Evolutionary conservation across 2,329 filamentous ascomycete genomes (phyloP).

Genomic region (Rutstroemia sp.): DNA sequence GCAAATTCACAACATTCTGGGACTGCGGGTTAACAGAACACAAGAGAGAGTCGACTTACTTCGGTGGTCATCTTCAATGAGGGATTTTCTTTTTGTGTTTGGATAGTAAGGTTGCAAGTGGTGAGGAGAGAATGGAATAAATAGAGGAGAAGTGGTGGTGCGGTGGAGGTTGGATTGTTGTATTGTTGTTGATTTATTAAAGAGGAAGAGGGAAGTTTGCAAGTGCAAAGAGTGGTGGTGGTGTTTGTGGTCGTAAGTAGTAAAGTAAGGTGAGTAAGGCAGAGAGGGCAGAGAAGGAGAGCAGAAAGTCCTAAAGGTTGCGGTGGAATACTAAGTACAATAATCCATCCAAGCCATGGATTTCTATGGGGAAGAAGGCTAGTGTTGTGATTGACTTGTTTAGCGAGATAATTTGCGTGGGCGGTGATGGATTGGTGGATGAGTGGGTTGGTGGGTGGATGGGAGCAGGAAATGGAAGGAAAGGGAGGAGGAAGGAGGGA

Average conservation of each 20-base stretch:
- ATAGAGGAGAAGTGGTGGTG: background rate
- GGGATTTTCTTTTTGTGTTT: background rate
- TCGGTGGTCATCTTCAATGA: slow-evolving; percentile 29
- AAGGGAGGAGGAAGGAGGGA: too few relatives aligned
- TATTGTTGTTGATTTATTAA: slow-evolving; percentile 1
- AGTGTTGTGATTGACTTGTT: background rate
- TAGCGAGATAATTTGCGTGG: background rate
- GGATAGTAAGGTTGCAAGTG: slow-evolving; percentile 9
- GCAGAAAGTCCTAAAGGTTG: background rate
- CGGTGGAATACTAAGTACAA: background rate
- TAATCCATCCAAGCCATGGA: background rate
- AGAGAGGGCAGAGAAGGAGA: background rate
- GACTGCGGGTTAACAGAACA: slow-evolving; percentile 6
- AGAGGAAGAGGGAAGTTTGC: slow-evolving; percentile 18
- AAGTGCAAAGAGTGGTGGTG: slow-evolving; percentile 5
- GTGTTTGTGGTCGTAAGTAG: background rate
- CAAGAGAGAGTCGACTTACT: slow-evolving; percentile 26
- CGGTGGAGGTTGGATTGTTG: background rate
- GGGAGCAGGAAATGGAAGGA: background rate
- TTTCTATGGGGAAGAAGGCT: background rate
- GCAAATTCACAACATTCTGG: background rate
- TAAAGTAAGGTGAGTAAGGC: too few relatives aligned
- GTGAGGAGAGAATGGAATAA: slow-evolving; percentile 5
- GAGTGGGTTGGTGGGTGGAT: too few relatives aligned
- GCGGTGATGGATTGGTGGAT: too few relatives aligned